Evolutionary conservation across 208 protist genomes (phyloP), one percentile per base, ranked within the genome.

Genomic region (Endotrypanum monterogeii): DNA sequence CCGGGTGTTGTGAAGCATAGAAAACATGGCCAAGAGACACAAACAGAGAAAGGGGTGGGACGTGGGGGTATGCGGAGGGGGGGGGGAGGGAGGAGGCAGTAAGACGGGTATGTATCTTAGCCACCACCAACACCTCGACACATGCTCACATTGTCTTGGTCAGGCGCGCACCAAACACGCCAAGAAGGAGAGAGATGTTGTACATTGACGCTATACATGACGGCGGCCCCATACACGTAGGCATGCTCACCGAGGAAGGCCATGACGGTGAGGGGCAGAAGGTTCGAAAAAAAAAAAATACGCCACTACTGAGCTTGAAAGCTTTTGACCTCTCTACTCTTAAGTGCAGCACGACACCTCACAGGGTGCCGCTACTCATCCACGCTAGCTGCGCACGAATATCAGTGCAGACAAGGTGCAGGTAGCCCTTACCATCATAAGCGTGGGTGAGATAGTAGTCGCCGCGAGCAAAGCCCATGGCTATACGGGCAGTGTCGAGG

Each of bases 291-390:
- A 1, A 20, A 18, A 30, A 28, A 46, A 2, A 48, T 46, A 18
- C 41, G 37, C 30, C 7, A 65, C 37, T 25, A 48, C 32, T 65
- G 60, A n/a, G 7, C 35, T 46, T 23, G 23, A n/a, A n/a, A n/a
- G 39, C 23, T 6, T 23, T 9, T 65, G 9, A 14, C 32, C 41
- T 65, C 37, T 46, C n/a, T 20, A 35, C 8, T 46, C 37, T n/a
- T 41, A 46, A 44, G 28, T 44, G n/a, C 63, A 32, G 44, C 48
- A n/a, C 16, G 30, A 14, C 3, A 44, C n/a, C 32, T 80, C 79
- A 96, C 41, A 96, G 77, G 12, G 80, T 78, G 32, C 90, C 92
- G 25, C 76, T 92, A 82, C 92, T 96, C 88, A 94, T 93, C 92
- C 92, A 96, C 56, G 84, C 84, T 54, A 96, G 81, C 72, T 96